These are phyloP conservation scores for Zea mays DNA, from an alignment of 176 grass and related monocot genomes.

Conservation along the genomic window DNA sequence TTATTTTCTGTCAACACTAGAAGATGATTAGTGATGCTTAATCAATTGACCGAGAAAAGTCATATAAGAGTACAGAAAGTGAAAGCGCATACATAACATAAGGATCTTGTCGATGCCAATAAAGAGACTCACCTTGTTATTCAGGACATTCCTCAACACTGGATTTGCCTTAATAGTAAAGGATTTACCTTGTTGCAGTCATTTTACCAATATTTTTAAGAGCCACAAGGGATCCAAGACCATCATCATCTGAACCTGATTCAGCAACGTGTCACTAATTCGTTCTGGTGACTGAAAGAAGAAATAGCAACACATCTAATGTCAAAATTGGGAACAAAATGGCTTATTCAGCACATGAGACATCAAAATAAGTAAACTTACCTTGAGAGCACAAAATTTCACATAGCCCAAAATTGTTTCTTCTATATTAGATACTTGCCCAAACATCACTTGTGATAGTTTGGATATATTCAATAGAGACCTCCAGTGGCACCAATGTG, in stretches of 20 bases:
- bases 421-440: conserved; percentile 69
- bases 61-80: too few relatives aligned
- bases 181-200: too few relatives aligned
- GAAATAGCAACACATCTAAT: conserved; percentile 24
- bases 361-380: conserved; percentile 42
- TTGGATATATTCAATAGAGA: too few relatives aligned
- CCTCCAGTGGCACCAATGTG: too few relatives aligned
- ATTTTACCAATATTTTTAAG: conserved; percentile 42
- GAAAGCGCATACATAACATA: too few relatives aligned
- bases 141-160: too few relatives aligned
- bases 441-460: not conserved
- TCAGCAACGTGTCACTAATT: conserved; percentile 77
- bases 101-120: too few relatives aligned
- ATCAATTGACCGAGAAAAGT: too few relatives aligned
- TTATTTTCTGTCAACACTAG: too few relatives aligned
- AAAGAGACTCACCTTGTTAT: too few relatives aligned
- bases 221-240: conserved; percentile 59
- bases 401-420: conserved; percentile 56
- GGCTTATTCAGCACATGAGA: conserved; percentile 30
- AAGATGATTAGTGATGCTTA: too few relatives aligned
- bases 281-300: conserved; percentile 66
- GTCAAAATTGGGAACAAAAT: conserved; percentile 34
- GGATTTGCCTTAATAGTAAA: too few relatives aligned
- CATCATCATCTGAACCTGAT: conserved; percentile 86
- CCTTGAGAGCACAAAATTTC: conserved; percentile 76